A percentile compares a stretch with the other conserved stretches of the same genome.
phyloP scores from a whole-genome alignment of 169 alveolate genomes.

The Plasmodium knowlesi region DNA sequence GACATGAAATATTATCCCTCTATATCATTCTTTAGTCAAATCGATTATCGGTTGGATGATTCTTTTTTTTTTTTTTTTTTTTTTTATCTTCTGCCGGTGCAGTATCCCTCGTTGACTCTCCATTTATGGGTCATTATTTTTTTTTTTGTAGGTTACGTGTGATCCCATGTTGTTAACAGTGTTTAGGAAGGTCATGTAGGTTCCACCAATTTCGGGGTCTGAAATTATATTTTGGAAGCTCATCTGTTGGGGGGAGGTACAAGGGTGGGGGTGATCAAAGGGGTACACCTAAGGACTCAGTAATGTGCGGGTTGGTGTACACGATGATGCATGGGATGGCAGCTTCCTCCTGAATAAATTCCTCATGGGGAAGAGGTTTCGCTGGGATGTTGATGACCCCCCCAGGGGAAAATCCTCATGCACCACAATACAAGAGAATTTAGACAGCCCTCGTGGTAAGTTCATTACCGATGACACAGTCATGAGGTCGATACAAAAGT shows the following conservation, averaged over 20 bases:
- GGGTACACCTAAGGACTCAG: background rate
- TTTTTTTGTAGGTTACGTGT: conserved; percentile 61
- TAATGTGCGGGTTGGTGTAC: background rate
- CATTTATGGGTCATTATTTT: conserved; percentile 7
- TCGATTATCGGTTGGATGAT: background rate
- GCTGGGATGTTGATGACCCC: no score
- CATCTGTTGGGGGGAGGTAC: conserved; percentile 72
- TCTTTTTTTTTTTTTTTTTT: background rate
- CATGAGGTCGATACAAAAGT: conserved; percentile 64
- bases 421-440: background rate
- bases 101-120: background rate
- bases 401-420: background rate
- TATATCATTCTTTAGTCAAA: background rate
- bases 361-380: no score
- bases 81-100: background rate
- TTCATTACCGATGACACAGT: conserved; percentile 67
- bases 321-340: background rate
- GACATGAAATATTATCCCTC: background rate
- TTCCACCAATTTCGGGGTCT: conserved; percentile 88
- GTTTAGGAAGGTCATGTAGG: conserved; percentile 89
- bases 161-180: conserved; percentile 86
- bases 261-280: background rate
- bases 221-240: conserved; percentile 84
- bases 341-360: no score
- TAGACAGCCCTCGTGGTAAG: background rate